Percentiles rank a stretch among this genome's conserved stretches.
Conservation (phyloP, 129 eudicot species). For the Centella asiatica region DNA sequence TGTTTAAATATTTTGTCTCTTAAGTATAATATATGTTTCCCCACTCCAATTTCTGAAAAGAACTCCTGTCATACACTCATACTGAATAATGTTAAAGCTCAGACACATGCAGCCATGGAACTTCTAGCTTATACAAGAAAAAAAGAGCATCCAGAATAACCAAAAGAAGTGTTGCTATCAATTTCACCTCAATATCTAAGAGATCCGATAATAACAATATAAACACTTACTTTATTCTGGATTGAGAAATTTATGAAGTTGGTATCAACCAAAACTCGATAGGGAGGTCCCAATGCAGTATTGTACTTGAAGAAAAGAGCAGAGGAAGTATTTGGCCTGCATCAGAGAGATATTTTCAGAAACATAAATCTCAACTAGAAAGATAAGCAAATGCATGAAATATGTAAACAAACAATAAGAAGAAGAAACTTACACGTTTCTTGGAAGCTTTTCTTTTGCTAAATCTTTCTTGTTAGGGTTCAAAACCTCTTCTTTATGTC, state of each 20-base stretch:
- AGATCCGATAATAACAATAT: neutral
- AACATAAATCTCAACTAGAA: neutral
- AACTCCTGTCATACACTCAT: neutral
- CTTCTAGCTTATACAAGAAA: too few species aligned
- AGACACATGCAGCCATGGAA: neutral
- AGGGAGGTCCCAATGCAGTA: constrained; percentile 91
- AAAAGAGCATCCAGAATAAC: neutral
- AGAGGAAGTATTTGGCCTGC: constrained; percentile 86
- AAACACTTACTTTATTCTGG: constrained; percentile 76
- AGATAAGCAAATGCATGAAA: neutral
- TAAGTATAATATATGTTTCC: too few species aligned
- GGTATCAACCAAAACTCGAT: constrained; percentile 90
- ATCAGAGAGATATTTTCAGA: neutral
- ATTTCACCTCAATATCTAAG: neutral
- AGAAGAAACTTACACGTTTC: constrained; percentile 65
- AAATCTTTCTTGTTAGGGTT: constrained; percentile 86
- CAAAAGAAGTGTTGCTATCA: neutral
- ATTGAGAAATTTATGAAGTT: constrained; percentile 96
- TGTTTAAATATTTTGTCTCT: too few species aligned
- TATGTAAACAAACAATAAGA: neutral
- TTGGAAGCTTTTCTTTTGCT: constrained; percentile 65
- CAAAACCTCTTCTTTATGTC: constrained; percentile 76
- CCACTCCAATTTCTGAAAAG: too few species aligned
- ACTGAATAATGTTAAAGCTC: neutral
- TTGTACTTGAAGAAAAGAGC: constrained; percentile 85